Conservation (phyloP, 2,329 filamentous ascomycete species). For the Lasiodiplodia hormozganensis region DNA sequence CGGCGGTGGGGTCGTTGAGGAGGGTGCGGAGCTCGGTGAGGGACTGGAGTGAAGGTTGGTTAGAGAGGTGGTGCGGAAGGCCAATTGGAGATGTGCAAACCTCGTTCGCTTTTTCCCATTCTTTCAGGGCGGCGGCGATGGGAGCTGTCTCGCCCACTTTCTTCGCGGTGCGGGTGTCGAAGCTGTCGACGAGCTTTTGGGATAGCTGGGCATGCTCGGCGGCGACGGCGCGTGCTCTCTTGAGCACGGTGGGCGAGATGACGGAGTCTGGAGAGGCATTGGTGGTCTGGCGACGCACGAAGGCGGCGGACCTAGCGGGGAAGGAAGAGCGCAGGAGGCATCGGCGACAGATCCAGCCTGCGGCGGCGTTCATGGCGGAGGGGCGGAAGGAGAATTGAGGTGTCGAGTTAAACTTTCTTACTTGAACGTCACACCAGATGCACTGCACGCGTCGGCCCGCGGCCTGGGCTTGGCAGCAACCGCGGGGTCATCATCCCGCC, state of each 20-base stretch:
- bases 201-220: slow-evolving; percentile 63
- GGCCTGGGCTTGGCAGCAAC: slow-evolving; percentile 13
- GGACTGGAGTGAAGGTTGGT: slow-evolving; percentile 47
- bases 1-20: slow-evolving; percentile 70
- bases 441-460: slow-evolving; percentile 10
- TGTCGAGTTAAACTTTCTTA: slow-evolving; percentile 13
- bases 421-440: neutral
- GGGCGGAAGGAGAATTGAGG: neutral
- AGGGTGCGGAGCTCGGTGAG: slow-evolving; percentile 76
- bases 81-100: slow-evolving; percentile 45
- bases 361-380: slow-evolving; percentile 21
- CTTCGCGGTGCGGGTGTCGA: slow-evolving; percentile 64
- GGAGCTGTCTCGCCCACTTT: slow-evolving; percentile 62
- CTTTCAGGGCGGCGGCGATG: slow-evolving; percentile 59
- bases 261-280: slow-evolving; percentile 33
- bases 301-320: neutral
- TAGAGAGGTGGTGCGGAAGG: neutral
- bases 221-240: slow-evolving; percentile 62
- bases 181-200: slow-evolving; percentile 59
- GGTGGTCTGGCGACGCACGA: slow-evolving; percentile 20
- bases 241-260: slow-evolving; percentile 63
- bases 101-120: slow-evolving; percentile 66
- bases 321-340: slow-evolving; percentile 9
- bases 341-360: slow-evolving; percentile 26
- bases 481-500: neutral